Percentiles rank a stretch among this genome's conserved stretches.
These are phyloP conservation scores for Pelargonium citronellum DNA, from an alignment of 441 rosid species.

Conservation along the genomic window DNA sequence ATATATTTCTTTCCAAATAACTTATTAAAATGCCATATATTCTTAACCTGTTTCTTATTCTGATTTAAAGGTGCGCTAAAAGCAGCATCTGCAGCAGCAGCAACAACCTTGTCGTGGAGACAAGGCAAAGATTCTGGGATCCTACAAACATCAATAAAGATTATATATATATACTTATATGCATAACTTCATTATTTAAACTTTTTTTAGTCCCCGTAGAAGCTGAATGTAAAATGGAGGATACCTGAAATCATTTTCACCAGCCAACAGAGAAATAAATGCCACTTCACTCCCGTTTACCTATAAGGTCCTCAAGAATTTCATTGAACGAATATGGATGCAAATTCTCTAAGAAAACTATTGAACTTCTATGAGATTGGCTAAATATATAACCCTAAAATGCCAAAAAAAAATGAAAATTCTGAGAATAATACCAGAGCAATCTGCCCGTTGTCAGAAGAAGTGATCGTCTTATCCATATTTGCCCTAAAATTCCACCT, in stretches of 20 bases:
- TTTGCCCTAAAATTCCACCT: conserved; percentile 62
- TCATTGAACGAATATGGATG: not conserved
- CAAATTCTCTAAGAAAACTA: not conserved
- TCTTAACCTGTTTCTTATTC: conserved; percentile 52
- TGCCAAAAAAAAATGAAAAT: conserved; percentile 2
- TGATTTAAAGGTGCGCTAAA: conserved; percentile 40
- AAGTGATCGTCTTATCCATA: conserved; percentile 47
- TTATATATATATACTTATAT: conserved; percentile 15
- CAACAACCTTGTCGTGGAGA: conserved; percentile 64
- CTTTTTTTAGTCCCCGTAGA: conserved; percentile 5
- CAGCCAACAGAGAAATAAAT: conserved; percentile 40
- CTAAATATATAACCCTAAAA: not conserved
- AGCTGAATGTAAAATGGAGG: conserved; percentile 15
- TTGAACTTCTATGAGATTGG: not conserved
- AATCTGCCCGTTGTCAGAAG: conserved; percentile 39
- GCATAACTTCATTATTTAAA: conserved; percentile 11
- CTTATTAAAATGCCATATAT: not conserved
- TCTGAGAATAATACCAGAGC: conserved; percentile 33
- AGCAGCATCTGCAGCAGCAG: conserved; percentile 64
- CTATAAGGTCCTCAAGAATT: conserved; percentile 24
- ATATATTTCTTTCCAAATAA: not conserved
- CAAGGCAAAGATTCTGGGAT: conserved; percentile 46
- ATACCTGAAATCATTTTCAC: conserved; percentile 43
- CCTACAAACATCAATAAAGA: conserved; percentile 31
- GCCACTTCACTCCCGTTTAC: conserved; percentile 61